A percentile compares a stretch with the other conserved stretches of the same genome.
Evolutionary conservation across 2,329 filamentous ascomycete genomes (phyloP).

Genomic region (Coniochaeta hoffmannii): DNA sequence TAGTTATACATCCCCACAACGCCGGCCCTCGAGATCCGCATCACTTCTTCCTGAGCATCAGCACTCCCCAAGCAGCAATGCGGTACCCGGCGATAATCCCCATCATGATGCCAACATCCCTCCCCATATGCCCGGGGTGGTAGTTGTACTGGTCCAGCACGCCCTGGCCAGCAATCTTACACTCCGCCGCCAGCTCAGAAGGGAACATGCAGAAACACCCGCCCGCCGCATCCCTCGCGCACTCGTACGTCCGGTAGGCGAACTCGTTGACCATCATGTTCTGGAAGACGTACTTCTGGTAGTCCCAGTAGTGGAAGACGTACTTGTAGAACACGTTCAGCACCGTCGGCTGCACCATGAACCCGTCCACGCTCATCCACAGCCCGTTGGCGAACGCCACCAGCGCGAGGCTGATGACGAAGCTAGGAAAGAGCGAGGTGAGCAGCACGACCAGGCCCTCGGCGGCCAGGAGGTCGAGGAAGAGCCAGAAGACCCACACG

Average conservation of each 20-base stretch:
- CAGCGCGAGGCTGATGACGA: slow-evolving; percentile 71
- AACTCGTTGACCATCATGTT: slow-evolving; percentile 96
- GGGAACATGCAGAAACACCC: slow-evolving; percentile 65
- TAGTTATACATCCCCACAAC: background rate
- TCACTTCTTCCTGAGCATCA: slow-evolving; percentile 28
- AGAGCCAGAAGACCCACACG: slow-evolving; percentile 75
- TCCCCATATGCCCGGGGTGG: slow-evolving; percentile 50
- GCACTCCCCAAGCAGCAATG: slow-evolving; percentile 57
- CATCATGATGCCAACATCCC: slow-evolving; percentile 71
- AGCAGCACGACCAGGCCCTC: slow-evolving; percentile 77
- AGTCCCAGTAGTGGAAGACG: slow-evolving; percentile 83
- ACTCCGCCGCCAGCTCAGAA: slow-evolving; percentile 53
- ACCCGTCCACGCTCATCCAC: slow-evolving; percentile 83
- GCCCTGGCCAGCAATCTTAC: slow-evolving; percentile 62
- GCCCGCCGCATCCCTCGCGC: slow-evolving; percentile 25
- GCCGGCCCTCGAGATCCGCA: background rate
- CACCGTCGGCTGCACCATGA: slow-evolving; percentile 64
- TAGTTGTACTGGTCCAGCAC: slow-evolving; percentile 68
- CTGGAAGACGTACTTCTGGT: slow-evolving; percentile 79
- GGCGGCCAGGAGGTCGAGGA: slow-evolving; percentile 74
- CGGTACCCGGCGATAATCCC: slow-evolving; percentile 69
- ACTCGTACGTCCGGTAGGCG: slow-evolving; percentile 53
- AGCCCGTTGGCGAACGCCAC: slow-evolving; percentile 82
- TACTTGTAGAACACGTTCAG: slow-evolving; percentile 83
- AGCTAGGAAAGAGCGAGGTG: slow-evolving; percentile 65